Base-by-base conservation (phyloP, 2,329 filamentous ascomycete genomes). In the Fusarium goolgardi region DNA sequence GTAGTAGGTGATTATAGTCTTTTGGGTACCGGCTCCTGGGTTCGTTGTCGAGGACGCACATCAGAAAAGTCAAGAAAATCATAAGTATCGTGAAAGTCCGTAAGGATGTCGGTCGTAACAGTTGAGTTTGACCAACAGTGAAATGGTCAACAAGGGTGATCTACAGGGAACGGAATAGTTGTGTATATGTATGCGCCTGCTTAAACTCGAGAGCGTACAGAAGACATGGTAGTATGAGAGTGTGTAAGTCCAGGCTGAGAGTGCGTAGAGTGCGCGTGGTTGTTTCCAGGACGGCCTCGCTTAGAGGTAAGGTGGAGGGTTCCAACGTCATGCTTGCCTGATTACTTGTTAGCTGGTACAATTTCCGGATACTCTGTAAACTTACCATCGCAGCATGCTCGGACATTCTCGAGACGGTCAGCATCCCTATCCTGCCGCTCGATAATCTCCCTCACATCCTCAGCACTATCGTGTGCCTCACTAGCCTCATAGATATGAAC, bases 311-410 rank as follows among this genome's bases (percentile, higher is more conserved):
- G 81, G 59, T 84, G 81, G 51, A 91, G 77, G 55, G 83, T 87
- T 55, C 87, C 85, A 49, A 93, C 91, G 76, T 93, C 90, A 74
- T 93, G 91, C 81, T 91, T 92, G 71, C 90, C 89, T 91, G 50
- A 12, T 3, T 25, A 15, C 44, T 32, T 25, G 10, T 64, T 46
- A 40, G 51, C 68, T 70, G 78, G 73, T 72, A 6, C 55, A 29
- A 5, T 49, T 25, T 25, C 6, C 29, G 12, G 8, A 2, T 34
- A 41, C 31, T 1, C 18, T 6, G 13, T 32, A 11, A 25, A 53
- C 90, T 87, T 85, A 95, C 94, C 96, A 86, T 98, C 96, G 80
- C 96, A 99, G 82, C 96, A 99, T 62, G 95, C 94, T 76, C 96
- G 86, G 69, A 99, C 96, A 78, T 99, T 97, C 84, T 98, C 95